phyloP scores from a whole-genome alignment of 352 stramenopile species.

The Elongisporangium prolatum region DNA sequence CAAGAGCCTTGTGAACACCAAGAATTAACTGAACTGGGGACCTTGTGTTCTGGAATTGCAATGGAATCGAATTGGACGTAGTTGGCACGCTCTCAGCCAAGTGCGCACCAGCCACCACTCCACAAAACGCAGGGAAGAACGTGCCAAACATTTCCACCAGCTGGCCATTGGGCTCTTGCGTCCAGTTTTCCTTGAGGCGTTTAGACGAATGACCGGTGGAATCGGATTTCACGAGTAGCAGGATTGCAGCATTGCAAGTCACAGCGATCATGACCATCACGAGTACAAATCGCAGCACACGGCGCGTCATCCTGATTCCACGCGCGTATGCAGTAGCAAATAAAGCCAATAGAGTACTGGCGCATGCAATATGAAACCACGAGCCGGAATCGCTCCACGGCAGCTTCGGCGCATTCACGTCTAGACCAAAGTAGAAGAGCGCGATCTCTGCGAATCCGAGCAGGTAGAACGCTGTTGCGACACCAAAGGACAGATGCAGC shows the following conservation, averaged over 20 bases:
- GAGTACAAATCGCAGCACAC: constrained; percentile 27
- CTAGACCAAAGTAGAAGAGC: constrained; percentile 31
- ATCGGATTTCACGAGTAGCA: constrained; percentile 7
- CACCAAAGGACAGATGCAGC: constrained; percentile 31
- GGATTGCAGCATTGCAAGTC: constrained; percentile 26
- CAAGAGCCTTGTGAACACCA: constrained; percentile 36
- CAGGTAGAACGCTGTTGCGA: constrained; percentile 39
- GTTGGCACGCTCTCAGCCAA: constrained; percentile 27
- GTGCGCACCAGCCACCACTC: constrained; percentile 28
- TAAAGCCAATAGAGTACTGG: constrained; percentile 22
- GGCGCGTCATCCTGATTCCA: constrained; percentile 14
- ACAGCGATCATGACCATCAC: constrained; percentile 29
- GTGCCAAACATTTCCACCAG: constrained; percentile 24
- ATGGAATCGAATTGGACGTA: constrained; percentile 7
- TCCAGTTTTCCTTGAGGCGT: constrained; percentile 23
- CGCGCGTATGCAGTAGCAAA: constrained; percentile 13
- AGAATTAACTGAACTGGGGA: constrained; percentile 28
- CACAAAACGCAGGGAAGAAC: constrained; percentile 43
- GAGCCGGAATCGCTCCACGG: constrained; percentile 33
- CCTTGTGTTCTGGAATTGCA: constrained; percentile 8
- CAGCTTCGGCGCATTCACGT: constrained; percentile 12
- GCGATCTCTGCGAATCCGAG: constrained; percentile 45
- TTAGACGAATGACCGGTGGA: constrained; percentile 19
- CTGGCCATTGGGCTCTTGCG: neutral
- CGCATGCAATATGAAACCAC: constrained; percentile 22